Evolutionary conservation across 1,139 yeast species (phyloP).

Genomic region (Suhomyces coccinellae): DNA sequence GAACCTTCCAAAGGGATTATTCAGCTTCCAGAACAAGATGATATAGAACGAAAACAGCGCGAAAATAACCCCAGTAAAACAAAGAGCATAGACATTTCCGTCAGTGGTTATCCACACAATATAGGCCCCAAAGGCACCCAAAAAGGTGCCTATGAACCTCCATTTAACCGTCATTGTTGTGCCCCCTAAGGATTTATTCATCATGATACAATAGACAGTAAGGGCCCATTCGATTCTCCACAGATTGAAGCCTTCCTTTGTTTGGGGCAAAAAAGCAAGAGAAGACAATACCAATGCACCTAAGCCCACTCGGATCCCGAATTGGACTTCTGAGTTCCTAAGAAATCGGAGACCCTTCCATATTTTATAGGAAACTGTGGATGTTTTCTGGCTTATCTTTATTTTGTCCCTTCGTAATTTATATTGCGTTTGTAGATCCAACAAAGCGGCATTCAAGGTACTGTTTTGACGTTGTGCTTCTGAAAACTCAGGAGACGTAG

Average conservation of each 20-base stretch:
- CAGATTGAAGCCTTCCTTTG: constrained; percentile 53
- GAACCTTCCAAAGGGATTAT: constrained; percentile 69
- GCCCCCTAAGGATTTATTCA: constrained; percentile 87
- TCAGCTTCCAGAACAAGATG: constrained; percentile 63
- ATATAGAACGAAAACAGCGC: constrained; percentile 68
- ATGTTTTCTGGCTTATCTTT: neutral
- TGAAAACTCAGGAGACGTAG: neutral
- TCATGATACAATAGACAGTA: constrained; percentile 76
- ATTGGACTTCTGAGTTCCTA: constrained; percentile 68
- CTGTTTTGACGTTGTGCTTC: constrained; percentile 11
- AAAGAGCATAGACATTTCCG: constrained; percentile 56
- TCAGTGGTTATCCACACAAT: constrained; percentile 57
- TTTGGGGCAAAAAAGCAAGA: constrained; percentile 64
- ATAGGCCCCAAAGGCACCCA: constrained; percentile 68
- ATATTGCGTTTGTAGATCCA: constrained; percentile 35
- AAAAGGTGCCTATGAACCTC: constrained; percentile 72
- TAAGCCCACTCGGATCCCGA: constrained; percentile 75
- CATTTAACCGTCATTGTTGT: constrained; percentile 78
- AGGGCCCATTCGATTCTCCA: constrained; percentile 89
- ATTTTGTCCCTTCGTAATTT: constrained; percentile 9
- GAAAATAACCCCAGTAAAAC: constrained; percentile 58
- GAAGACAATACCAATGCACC: constrained; percentile 70
- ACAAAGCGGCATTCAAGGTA: constrained; percentile 39
- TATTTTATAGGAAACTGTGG: constrained; percentile 20
- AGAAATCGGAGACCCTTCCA: constrained; percentile 39